phyloP scores from a whole-genome alignment of 768 basidiomycete species.

The Rhizopogon salebrosus region DNA sequence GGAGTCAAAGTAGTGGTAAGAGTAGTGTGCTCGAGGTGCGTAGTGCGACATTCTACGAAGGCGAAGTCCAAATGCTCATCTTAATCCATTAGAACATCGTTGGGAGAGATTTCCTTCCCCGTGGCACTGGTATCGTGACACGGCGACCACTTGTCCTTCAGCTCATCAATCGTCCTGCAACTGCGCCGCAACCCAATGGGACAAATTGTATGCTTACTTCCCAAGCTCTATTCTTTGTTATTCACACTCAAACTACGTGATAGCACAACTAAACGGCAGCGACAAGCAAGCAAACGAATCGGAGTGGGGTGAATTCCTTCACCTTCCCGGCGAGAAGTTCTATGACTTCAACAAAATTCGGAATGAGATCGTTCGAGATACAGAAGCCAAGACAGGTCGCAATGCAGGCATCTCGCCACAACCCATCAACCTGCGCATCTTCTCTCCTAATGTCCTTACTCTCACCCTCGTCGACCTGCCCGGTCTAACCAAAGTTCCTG shows the following conservation, averaged over 20 bases:
- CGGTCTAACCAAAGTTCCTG: constrained; percentile 91
- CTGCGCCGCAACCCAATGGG: constrained; percentile 39
- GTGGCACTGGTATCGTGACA: constrained; percentile 98
- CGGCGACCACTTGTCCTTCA: constrained; percentile 93
- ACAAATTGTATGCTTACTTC: constrained; percentile 32
- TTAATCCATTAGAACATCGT: constrained; percentile 75
- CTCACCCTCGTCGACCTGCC: constrained; percentile 97
- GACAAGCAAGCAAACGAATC: constrained; percentile 84
- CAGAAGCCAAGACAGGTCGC: constrained; percentile 96
- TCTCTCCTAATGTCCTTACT: constrained; percentile 94
- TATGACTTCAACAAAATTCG: constrained; percentile 97
- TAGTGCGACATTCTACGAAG: not conserved
- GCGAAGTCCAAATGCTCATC: constrained; percentile 4
- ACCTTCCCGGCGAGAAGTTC: constrained; percentile 95
- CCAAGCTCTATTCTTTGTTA: not conserved
- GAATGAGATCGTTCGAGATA: constrained; percentile 93
- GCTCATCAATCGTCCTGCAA: constrained; percentile 81
- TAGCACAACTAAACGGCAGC: constrained; percentile 34
- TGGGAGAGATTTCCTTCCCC: constrained; percentile 96
- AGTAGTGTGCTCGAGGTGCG: constrained; percentile 87
- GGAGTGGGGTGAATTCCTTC: constrained; percentile 99
- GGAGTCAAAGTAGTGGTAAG: constrained; percentile 90
- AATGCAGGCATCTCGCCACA: constrained; percentile 97
- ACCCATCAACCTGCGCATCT: constrained; percentile 97
- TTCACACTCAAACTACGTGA: not conserved